These are phyloP conservation scores for Chamaecrista fasciculata DNA, from an alignment of 306 rosid species.

Conservation along the genomic window DNA sequence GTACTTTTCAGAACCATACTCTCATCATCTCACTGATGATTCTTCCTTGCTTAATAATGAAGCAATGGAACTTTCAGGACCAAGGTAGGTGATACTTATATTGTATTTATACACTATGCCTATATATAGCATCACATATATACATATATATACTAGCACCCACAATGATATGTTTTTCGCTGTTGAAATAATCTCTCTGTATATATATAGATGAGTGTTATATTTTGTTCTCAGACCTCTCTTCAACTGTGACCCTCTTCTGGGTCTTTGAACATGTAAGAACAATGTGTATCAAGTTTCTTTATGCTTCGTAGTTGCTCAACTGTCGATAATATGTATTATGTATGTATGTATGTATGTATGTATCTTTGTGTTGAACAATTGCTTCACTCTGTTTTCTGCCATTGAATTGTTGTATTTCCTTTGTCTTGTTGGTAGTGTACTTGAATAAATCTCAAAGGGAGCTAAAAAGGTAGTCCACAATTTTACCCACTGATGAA, in stretches of 20 bases:
- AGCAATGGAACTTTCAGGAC: constrained; percentile 99
- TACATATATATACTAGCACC: constrained; percentile 36
- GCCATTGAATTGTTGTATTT: no score
- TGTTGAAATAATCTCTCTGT: constrained; percentile 39
- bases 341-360: no score
- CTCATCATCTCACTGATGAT: constrained; percentile 91
- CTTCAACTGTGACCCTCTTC: constrained; percentile 20
- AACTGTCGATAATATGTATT: constrained; percentile 33
- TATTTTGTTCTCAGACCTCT: constrained; percentile 1
- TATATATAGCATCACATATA: no score
- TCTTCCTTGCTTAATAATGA: constrained; percentile 86
- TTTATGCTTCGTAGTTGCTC: constrained; percentile 25
- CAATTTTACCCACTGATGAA: no score
- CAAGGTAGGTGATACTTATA: constrained; percentile 61
- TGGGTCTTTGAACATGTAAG: constrained; percentile 29
- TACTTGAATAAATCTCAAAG: no score
- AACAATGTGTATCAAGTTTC: constrained; percentile 39
- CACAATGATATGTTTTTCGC: constrained; percentile 27
- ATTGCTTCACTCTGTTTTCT: no score
- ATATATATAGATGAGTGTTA: constrained; percentile 45
- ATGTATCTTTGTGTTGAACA: no score
- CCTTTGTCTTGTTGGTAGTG: no score
- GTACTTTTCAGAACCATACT: constrained; percentile 82
- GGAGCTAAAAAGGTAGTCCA: no score
- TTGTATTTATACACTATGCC: no score